A percentile compares a stretch with the other conserved stretches of the same genome.
Evolutionary conservation across 75 land plant genomes (phyloP).

Genomic region (Sequoia sempervirens): DNA sequence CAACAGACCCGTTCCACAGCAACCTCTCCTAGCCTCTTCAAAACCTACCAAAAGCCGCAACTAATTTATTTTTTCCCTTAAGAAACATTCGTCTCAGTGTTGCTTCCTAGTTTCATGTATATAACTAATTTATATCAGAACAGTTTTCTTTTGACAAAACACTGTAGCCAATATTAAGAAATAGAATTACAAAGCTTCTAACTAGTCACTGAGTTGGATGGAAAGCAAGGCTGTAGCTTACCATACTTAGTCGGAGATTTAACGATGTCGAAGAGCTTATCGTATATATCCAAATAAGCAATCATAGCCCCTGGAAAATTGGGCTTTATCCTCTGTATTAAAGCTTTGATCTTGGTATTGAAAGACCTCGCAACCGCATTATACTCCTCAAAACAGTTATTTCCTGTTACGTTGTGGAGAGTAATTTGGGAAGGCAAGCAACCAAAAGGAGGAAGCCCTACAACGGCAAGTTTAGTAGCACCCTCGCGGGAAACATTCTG

Average conservation of each 20-base stretch:
- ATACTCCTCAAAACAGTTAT: background rate
- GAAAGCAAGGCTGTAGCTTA: background rate
- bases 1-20: conserved; percentile 49
- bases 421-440: conserved; percentile 52
- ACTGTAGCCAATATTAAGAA: too few species aligned
- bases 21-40: conserved; percentile 22
- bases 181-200: too few species aligned
- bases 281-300: conserved; percentile 29
- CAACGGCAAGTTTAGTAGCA: conserved; percentile 26
- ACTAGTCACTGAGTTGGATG: too few species aligned
- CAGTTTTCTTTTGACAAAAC: too few species aligned
- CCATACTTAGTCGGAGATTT: conserved; percentile 34
- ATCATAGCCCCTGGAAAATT: conserved; percentile 13
- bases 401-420: background rate
- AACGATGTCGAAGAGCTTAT: conserved; percentile 24
- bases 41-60: conserved; percentile 19
- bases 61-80: background rate
- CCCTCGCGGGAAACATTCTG: conserved; percentile 16
- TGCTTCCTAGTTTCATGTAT: too few species aligned
- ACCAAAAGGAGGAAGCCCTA: conserved; percentile 60
- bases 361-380: conserved; percentile 25
- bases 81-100: background rate
- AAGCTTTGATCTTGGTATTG: conserved; percentile 28
- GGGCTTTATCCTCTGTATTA: conserved; percentile 8
- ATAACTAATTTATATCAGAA: too few species aligned